Percentiles rank a stretch among this genome's conserved stretches.
phyloP scores from a whole-genome alignment of 768 basidiomycete species.

The Crucibulum laeve region DNA sequence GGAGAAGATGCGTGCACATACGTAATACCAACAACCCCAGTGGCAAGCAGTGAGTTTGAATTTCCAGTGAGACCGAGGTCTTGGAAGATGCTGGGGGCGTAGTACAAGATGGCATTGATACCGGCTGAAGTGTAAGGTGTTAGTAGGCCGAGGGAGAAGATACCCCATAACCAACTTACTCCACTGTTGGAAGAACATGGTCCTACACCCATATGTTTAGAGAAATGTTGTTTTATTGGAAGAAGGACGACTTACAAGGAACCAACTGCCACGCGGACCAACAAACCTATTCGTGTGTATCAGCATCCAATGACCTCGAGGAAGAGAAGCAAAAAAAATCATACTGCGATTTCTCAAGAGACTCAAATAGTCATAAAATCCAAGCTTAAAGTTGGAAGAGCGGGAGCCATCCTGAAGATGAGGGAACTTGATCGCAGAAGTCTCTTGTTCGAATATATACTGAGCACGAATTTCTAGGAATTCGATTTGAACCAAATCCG shows the following conservation, averaged over 20 bases:
- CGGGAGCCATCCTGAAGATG: slow-evolving; percentile 60
- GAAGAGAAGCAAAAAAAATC: slow-evolving; percentile 3
- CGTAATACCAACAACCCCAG: slow-evolving; percentile 78
- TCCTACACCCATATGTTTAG: slow-evolving; percentile 22
- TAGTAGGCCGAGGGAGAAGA: neutral
- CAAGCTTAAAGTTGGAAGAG: slow-evolving; percentile 57
- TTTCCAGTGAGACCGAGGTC: slow-evolving; percentile 58
- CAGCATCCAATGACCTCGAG: neutral
- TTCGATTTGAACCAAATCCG: slow-evolving; percentile 68
- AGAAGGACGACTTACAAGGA: slow-evolving; percentile 39
- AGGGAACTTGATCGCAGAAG: slow-evolving; percentile 50
- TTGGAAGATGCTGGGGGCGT: slow-evolving; percentile 68
- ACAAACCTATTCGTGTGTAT: slow-evolving; percentile 33
- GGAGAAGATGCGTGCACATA: slow-evolving; percentile 25
- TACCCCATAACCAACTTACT: slow-evolving; percentile 27
- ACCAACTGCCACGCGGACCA: slow-evolving; percentile 61
- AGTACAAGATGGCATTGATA: slow-evolving; percentile 73
- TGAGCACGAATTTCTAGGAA: slow-evolving; percentile 77
- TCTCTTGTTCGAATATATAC: slow-evolving; percentile 69
- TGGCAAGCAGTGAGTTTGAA: slow-evolving; percentile 45
- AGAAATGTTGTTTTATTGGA: neutral
- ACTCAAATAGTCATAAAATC: slow-evolving; percentile 56
- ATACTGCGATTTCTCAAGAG: slow-evolving; percentile 48
- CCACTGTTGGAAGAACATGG: slow-evolving; percentile 85
- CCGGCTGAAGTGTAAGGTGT: slow-evolving; percentile 30